Evolutionary conservation across 225 moss, liverwort and hornwort genomes (phyloP).

Genomic region (Physcomitrium patens): DNA sequence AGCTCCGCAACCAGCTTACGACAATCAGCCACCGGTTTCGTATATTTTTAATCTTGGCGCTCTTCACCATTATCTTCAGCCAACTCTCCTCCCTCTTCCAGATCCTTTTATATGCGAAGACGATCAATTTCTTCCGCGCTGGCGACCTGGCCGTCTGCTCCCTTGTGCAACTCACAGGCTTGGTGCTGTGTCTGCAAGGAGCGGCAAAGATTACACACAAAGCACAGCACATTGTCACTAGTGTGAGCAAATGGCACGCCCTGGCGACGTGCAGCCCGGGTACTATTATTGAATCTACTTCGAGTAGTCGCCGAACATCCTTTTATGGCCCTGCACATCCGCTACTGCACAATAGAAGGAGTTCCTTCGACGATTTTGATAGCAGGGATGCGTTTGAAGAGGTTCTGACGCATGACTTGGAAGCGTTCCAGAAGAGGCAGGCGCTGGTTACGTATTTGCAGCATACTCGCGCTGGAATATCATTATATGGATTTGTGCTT

Average conservation of each 20-base stretch:
- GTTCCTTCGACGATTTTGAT: constrained; percentile 47
- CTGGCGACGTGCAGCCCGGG: constrained; percentile 64
- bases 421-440: constrained; percentile 74
- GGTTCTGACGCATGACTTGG: constrained; percentile 49
- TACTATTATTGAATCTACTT: constrained; percentile 21
- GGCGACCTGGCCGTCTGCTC: constrained; percentile 78
- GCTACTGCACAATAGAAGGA: constrained; percentile 37
- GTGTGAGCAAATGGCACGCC: constrained; percentile 84
- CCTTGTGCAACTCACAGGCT: constrained; percentile 69
- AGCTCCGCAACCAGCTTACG: constrained; percentile 70
- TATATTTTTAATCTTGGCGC: constrained; percentile 54
- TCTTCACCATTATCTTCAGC: constrained; percentile 69
- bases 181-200: constrained; percentile 71
- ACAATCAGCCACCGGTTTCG: constrained; percentile 79
- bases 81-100: constrained; percentile 70
- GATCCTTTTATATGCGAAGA: constrained; percentile 46
- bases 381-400: constrained; percentile 19
- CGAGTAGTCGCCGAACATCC: constrained; percentile 4
- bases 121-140: constrained; percentile 72
- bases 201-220: constrained; percentile 85
- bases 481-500: constrained; percentile 69
- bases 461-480: constrained; percentile 58
- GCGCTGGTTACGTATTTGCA: constrained; percentile 73
- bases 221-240: constrained; percentile 75
- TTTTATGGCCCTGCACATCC: constrained; percentile 69